A percentile compares a stretch with the other conserved stretches of the same genome.
phyloP scores from a whole-genome alignment of 441 rosid genomes.

The Theobroma grandiflorum region DNA sequence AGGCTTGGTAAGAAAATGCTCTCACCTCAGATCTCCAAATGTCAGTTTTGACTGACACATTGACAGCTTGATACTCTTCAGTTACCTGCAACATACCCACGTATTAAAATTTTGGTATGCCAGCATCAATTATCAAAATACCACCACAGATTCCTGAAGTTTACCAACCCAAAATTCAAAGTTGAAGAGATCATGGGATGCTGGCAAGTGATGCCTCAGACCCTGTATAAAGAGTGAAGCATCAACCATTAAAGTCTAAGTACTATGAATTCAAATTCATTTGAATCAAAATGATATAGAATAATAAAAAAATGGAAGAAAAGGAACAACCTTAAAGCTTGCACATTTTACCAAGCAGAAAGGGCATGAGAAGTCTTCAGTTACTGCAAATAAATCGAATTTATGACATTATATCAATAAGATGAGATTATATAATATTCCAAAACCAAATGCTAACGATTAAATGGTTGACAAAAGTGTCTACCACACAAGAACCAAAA shows the following conservation, averaged over 20 bases:
- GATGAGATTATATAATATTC: background rate
- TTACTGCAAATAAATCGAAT: conserved; percentile 67
- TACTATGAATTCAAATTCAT: conserved; percentile 26
- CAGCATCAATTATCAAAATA: conserved; percentile 30
- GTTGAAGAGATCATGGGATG: conserved; percentile 92
- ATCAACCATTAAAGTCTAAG: conserved; percentile 17
- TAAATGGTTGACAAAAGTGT: background rate
- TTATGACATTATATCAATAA: conserved; percentile 29
- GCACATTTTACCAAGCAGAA: conserved; percentile 96
- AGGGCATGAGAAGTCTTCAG: conserved; percentile 99
- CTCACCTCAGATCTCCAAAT: conserved; percentile 86
- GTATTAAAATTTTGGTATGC: conserved; percentile 27
- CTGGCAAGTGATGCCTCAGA: conserved; percentile 82
- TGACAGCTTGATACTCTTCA: conserved; percentile 95
- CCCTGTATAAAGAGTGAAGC: conserved; percentile 58
- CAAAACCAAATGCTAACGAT: conserved; percentile 1
- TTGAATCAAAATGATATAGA: conserved; percentile 30
- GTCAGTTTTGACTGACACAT: conserved; percentile 86
- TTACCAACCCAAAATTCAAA: conserved; percentile 99
- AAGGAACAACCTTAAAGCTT: conserved; percentile 84
- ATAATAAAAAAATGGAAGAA: conserved; percentile 20
- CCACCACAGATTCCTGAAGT: conserved; percentile 54
- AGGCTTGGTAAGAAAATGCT: conserved; percentile 32
- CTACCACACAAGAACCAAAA: background rate
- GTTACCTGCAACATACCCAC: conserved; percentile 62